Base-by-base conservation (phyloP, 441 rosid genomes). In the Caryocar brasiliense region DNA sequence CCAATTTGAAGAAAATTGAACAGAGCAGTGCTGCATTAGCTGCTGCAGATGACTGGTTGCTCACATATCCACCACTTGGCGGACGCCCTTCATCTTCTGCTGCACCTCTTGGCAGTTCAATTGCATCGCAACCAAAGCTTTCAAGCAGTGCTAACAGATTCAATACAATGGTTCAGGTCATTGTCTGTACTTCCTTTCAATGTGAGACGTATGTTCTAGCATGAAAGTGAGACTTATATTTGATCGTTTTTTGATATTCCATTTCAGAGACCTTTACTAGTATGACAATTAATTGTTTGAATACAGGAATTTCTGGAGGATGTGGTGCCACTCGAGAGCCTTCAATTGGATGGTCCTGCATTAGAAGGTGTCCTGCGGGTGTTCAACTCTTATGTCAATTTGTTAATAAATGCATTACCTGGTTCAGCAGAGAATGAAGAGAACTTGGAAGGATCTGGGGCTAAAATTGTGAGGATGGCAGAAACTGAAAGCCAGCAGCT, bases 11-110 rank as follows among this genome's bases (percentile, higher is more conserved):
- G 72, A 75, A 85, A 58, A 91, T 86, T 52, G 88, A 86, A 62
- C 82, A 75, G 52, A 81, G 76, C 60, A 78, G 81, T 17, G 88
- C 86, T 9, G 90, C 98, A 36, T 54, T 77, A 15, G 91, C 91
- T 43, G 93, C 94, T 61, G 79, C 83, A 11, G 96, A 91, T 71
- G 89, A 87, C 60, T 87, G 98, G 96, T 62, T 58, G 44, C 86
- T 91, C 40, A 48, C 73, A 29, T 68, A 75, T 58, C 66, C 86
- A 47, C 83, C 85, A n/a, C 58, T 59, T n/a, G 68, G 76, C 35
- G 72, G 79, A 48, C 81, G 81, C 6, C 71, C 76, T 51, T 68
- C 72, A 32, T 75, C 86, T 18, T 66, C 77, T 46, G 41, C 79
- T 42, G 36, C 78, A 38, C 58, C 79, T 14, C 59, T 68, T 40